Evolutionary conservation across 164 flowering plant species (phyloP).

Genomic region (Liriodendron chinense): DNA sequence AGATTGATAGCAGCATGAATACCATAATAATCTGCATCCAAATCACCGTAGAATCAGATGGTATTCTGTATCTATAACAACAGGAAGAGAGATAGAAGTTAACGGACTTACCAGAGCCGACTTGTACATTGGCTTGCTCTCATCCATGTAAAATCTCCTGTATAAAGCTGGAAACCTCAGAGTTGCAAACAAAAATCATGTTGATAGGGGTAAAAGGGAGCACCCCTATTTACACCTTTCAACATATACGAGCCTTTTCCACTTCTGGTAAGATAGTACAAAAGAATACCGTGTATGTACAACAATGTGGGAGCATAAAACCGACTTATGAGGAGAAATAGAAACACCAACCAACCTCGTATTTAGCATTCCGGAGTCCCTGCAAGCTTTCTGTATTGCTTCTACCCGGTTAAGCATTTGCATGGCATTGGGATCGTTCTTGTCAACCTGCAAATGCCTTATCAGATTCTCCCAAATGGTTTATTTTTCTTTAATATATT

Average conservation of each 20-base stretch:
- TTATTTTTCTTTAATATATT: no score
- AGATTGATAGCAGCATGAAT: conserved; percentile 37
- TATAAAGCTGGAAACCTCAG: conserved; percentile 7
- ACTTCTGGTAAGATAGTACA: background rate
- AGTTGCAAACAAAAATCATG: background rate
- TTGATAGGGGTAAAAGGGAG: background rate
- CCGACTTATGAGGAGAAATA: background rate
- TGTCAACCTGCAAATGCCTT: conserved; percentile 43
- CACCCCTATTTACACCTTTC: background rate
- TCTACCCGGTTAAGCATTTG: conserved; percentile 56
- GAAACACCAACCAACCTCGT: conserved; percentile 36
- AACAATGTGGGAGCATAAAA: background rate
- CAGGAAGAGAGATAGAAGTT: background rate
- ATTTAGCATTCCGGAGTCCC: conserved; percentile 55
- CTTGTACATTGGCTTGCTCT: conserved; percentile 29
- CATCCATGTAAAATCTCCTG: conserved; percentile 54
- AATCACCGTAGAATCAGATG: background rate
- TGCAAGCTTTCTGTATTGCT: conserved; percentile 56
- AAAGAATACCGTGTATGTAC: background rate
- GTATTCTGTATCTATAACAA: background rate
- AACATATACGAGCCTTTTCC: background rate
- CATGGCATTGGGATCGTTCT: conserved; percentile 62
- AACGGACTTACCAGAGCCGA: conserved; percentile 28
- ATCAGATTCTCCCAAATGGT: background rate
- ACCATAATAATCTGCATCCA: conserved; percentile 37